Base-by-base conservation (phyloP, 2,329 filamentous ascomycete genomes). In the Penicillium sp. region DNA sequence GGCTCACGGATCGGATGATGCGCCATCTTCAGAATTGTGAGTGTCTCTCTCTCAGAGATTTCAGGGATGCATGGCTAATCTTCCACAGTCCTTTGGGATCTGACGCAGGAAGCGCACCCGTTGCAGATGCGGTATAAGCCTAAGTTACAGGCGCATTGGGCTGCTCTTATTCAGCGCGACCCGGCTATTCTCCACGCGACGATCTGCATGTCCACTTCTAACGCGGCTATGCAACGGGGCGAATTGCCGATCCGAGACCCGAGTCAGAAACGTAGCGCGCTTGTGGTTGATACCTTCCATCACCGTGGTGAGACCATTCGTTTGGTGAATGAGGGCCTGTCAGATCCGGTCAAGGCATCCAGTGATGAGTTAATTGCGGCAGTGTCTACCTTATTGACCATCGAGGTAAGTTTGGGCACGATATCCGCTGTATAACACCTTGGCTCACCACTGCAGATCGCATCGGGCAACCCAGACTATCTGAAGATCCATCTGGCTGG, bases 331-430 rank as follows among this genome's bases (percentile, higher is more conserved):
- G 64, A 69, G 37, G 66, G 66, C 1, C 43, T 72, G 28, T 72
- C 69, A 13, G 65, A 68, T 45, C 66, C 66, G 28, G 57, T 62
- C 29, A 69, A 68, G 45, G 68, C 68, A n/a, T 59, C 67, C 7
- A 72, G 69, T 53, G 68, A 72, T 57, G 67, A 65, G 29, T 49
- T 70, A 42, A 71, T 72, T 46, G 67, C 68, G 15, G 68, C 69
- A 0, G 68, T 72, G 25, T 69, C 69, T 13, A 63, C 67, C 6
- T 54, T 72, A n/a, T 57, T 72, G 24, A 69, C 68, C 3, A 70
- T 72, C 20, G 69, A 72, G 61, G 69, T 71, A 59, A 50, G 62
- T 52, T 6, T 24, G 12, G 10, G 29, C 2, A 25, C 24, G n/a
- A 8, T 25, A 32, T 18, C 2, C 5, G n/a, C 18, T 35, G 45